These are phyloP conservation scores for Aureobasidium sp. DNA, from an alignment of 2,329 filamentous ascomycete genomes.

Conservation along the genomic window DNA sequence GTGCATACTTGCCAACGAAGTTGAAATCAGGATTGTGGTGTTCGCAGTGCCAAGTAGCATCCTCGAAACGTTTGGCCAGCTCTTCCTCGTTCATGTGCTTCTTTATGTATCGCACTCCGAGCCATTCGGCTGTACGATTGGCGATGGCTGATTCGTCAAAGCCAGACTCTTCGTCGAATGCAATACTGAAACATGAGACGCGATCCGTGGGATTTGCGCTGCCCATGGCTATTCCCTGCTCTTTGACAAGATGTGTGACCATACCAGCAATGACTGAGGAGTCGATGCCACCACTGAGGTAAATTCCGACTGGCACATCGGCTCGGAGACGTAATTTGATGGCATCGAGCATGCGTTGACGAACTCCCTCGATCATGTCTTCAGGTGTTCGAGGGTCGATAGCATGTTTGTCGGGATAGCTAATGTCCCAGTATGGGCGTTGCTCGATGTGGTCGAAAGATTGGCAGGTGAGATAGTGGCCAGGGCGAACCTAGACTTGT, in stretches of 20 bases:
- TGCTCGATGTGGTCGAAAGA: slow-evolving; percentile 33
- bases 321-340: slow-evolving; percentile 48
- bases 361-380: slow-evolving; percentile 46
- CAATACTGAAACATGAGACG: slow-evolving; percentile 46
- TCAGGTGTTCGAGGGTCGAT: slow-evolving; percentile 40
- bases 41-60: slow-evolving; percentile 41
- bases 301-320: slow-evolving; percentile 52
- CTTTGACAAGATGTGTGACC: slow-evolving; percentile 43
- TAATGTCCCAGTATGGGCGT: slow-evolving; percentile 47
- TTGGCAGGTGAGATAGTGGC: slow-evolving; percentile 37
- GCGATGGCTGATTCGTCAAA: slow-evolving; percentile 47
- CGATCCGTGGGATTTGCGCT: slow-evolving; percentile 34
- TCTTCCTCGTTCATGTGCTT: slow-evolving; percentile 39
- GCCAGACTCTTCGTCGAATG: slow-evolving; percentile 43
- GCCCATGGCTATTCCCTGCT: slow-evolving; percentile 42
- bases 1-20: slow-evolving; percentile 44
- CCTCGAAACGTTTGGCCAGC: slow-evolving; percentile 38
- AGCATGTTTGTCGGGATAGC: slow-evolving; percentile 44
- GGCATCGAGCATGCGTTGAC: slow-evolving; percentile 45
- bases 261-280: slow-evolving; percentile 52
- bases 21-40: slow-evolving; percentile 45
- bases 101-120: slow-evolving; percentile 40
- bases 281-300: slow-evolving; percentile 52
- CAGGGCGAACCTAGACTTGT: slow-evolving; percentile 35
- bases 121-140: slow-evolving; percentile 41